Evolutionary conservation across 2,329 filamentous ascomycete species (phyloP), one percentile per base, ranked within the genome.

Genomic region (Colletotrichum nymphaeae): DNA sequence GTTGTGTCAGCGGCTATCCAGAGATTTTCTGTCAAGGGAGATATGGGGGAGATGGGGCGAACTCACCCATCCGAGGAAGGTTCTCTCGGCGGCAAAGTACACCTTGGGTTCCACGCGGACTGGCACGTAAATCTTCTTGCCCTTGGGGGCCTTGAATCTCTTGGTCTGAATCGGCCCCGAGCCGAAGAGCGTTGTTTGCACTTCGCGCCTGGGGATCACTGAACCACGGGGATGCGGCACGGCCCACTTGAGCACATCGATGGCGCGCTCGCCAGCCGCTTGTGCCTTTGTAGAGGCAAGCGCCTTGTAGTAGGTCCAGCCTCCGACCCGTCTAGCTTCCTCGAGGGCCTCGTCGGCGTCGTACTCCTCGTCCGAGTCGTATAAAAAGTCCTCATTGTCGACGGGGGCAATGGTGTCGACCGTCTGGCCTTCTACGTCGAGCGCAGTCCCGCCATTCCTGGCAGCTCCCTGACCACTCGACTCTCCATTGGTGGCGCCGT

Each of bases 81-180:
- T 99, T 76, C 97, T 91, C 84, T 99, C 97, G 1, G 95, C 95
- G 26, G 97, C 97, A 81, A 99, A 98, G 83, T 95, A 98, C 63
- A 99, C 97, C 85, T 99, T 99, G 42, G 97, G 97, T 83, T 99
- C 97, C 42, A 99, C 95, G 62, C 97, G 92, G 68, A 98, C 93
- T 16, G 96, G 96, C 28, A 99, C 97, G 79, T 98, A 96, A 72
- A 99, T 98, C 82, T 94, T 94, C 90, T 95, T 96, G 67, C 94
- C 94, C 81, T 91, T 92, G 14, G 94, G 94, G 9, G 94, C 93
- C 80, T 91, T 92, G 85, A 95, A 91, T 77, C 84, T 87, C 81
- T 87, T 89, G 35, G 82, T 86, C 75, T 88, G 86, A 30, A 92
- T 87, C 84, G 91, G 78, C 78, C 88, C 83, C 63, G 82, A 79